phyloP scores from a whole-genome alignment of 331 rosid species.

The Stylosanthes scabra region DNA sequence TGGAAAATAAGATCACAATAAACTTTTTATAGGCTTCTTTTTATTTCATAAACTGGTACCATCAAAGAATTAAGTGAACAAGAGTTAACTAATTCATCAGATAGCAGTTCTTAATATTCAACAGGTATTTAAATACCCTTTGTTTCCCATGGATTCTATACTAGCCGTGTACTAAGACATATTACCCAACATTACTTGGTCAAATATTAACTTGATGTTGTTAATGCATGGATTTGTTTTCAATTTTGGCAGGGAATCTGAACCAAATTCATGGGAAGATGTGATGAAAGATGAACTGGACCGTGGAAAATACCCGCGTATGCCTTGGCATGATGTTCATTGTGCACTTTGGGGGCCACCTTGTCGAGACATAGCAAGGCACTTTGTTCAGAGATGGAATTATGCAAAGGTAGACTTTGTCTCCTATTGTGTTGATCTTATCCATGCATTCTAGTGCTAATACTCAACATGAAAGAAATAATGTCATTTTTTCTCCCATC shows the following conservation, averaged over 20 bases:
- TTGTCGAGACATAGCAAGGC: conserved; percentile 98
- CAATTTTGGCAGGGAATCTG: conserved; percentile 78
- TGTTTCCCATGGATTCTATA: conserved; percentile 3
- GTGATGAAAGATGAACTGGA: conserved; percentile 96
- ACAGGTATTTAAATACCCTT: neutral
- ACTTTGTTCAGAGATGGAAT: conserved; percentile 99
- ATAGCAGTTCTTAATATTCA: conserved; percentile 6
- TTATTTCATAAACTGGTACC: neutral
- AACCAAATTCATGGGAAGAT: conserved; percentile 99
- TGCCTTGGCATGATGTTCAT: conserved; percentile 99
- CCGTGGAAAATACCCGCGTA: conserved; percentile 88
- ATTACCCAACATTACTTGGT: conserved; percentile 17
- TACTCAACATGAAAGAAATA: conserved; percentile 26
- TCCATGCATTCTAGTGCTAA: conserved; percentile 37
- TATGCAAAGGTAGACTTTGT: conserved; percentile 83
- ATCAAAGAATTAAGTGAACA: neutral
- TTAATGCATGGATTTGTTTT: conserved; percentile 25
- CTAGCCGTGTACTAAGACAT: conserved; percentile 15
- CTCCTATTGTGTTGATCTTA: conserved; percentile 28
- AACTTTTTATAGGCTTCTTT: neutral
- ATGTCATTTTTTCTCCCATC: conserved; percentile 34
- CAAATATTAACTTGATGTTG: conserved; percentile 23
- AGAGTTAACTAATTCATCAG: neutral
- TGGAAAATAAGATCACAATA: conserved; percentile 19
- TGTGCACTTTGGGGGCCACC: conserved; percentile 99